These are phyloP conservation scores for Colletotrichum cordylinicola DNA, from an alignment of 2,329 filamentous ascomycete genomes.

Conservation along the genomic window DNA sequence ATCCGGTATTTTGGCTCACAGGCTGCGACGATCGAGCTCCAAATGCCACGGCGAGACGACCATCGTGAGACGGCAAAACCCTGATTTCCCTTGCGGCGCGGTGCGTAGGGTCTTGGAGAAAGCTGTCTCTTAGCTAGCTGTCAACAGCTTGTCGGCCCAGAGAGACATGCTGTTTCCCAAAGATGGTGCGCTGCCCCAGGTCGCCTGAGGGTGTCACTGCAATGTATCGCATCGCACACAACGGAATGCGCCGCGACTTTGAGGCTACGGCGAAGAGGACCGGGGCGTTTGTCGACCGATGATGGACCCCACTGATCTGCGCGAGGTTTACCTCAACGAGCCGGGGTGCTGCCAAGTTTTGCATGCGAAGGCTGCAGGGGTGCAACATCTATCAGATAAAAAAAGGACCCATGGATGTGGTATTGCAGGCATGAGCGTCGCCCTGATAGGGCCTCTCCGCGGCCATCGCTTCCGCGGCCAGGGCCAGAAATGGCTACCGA, in stretches of 20 bases:
- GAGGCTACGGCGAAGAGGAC: neutral
- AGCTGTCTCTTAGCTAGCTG: neutral
- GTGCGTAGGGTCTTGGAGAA: slow-evolving; percentile 16
- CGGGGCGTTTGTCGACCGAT: slow-evolving; percentile 7
- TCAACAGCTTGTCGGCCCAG: neutral
- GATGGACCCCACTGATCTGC: slow-evolving; percentile 16
- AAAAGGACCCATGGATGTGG: neutral
- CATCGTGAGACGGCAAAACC: slow-evolving; percentile 1
- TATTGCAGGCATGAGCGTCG: neutral
- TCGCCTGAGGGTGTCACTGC: neutral
- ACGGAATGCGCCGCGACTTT: neutral
- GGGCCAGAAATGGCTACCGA: neutral
- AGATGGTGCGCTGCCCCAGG: neutral
- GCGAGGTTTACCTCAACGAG: neutral
- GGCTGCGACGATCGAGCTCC: neutral
- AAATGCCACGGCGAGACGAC: neutral
- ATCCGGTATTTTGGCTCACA: neutral
- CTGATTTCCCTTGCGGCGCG: slow-evolving; percentile 12
- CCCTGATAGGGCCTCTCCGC: neutral
- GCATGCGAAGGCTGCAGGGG: slow-evolving; percentile 4
- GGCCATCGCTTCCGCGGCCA: neutral
- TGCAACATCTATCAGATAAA: neutral
- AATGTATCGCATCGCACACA: neutral
- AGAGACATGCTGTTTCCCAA: neutral
- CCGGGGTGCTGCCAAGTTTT: slow-evolving; percentile 21